Conservation (phyloP, 2,329 filamentous ascomycete genomes). For the Verticillium nubilum region DNA sequence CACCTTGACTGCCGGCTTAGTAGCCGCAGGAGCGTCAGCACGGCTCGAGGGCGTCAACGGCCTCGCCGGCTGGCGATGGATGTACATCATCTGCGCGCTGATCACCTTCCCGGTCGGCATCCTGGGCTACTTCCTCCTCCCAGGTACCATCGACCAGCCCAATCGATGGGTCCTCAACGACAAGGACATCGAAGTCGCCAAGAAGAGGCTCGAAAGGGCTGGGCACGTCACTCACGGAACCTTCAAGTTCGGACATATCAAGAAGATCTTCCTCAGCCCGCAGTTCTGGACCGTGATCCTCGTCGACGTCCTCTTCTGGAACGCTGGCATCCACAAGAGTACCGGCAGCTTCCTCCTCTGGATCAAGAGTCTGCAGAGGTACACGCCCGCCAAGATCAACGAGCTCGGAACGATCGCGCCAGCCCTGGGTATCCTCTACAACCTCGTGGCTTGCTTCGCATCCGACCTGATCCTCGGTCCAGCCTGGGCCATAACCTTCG, state of each 20-base stretch:
- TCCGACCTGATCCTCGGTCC: conserved; percentile 48
- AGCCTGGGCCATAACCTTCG: conserved; percentile 48
- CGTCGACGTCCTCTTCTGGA: conserved; percentile 52
- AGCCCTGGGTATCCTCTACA: conserved; percentile 51
- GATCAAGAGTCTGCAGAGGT: conserved; percentile 49
- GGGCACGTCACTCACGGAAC: conserved; percentile 35
- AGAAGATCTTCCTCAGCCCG: conserved; percentile 30
- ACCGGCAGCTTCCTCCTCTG: conserved; percentile 49
- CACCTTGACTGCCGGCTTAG: conserved; percentile 45
- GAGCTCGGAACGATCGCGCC: conserved; percentile 46
- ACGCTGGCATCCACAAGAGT: conserved; percentile 25
- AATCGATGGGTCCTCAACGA: conserved; percentile 36
- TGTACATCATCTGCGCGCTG: conserved; percentile 47
- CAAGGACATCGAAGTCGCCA: conserved; percentile 38
- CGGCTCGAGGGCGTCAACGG: conserved; percentile 36
- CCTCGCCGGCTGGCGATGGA: conserved; percentile 46
- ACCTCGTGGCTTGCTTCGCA: conserved; percentile 45
- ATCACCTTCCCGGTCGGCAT: conserved; percentile 51
- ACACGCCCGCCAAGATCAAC: conserved; percentile 39
- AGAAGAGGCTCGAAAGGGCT: conserved; percentile 35
- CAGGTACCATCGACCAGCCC: conserved; percentile 40
- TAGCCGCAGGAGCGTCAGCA: conserved; percentile 35
- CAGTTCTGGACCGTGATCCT: conserved; percentile 46
- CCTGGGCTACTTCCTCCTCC: conserved; percentile 43
- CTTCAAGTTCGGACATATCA: conserved; percentile 24